Evolutionary conservation across 1,284 basidiomycete species (phyloP).

Genomic region (Tilletiaria anomala): DNA sequence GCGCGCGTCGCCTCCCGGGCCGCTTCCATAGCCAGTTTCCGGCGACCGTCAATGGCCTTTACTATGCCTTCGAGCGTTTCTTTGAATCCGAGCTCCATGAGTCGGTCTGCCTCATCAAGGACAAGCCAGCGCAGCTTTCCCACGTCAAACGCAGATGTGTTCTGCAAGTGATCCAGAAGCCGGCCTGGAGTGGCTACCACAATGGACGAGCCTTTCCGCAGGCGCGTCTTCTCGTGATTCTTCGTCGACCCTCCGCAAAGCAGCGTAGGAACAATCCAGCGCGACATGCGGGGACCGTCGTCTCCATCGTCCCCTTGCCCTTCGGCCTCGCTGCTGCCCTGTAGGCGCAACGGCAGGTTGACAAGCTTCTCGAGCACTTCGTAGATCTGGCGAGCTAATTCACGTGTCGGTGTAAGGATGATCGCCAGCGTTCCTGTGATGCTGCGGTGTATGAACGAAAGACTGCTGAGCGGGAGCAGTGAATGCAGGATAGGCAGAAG

Average conservation of each 20-base stretch:
- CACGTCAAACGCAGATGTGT: conserved; percentile 75
- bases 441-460: conserved; percentile 53
- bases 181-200: conserved; percentile 58
- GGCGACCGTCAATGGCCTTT: conserved; percentile 37
- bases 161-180: conserved; percentile 60
- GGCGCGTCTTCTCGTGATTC: conserved; percentile 57
- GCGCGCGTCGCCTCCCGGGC: too few species aligned
- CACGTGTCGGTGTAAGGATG: conserved; percentile 84
- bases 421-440: conserved; percentile 79
- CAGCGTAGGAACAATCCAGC: conserved; percentile 86
- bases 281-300: conserved; percentile 44
- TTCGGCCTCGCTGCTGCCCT: conserved; percentile 12
- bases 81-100: conserved; percentile 52
- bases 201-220: conserved; percentile 59
- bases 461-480: conserved; percentile 67
- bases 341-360: conserved; percentile 53
- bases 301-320: conserved; percentile 40
- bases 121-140: conserved; percentile 91
- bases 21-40: conserved; percentile 42
- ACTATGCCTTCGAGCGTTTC: conserved; percentile 57
- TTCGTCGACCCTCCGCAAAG: conserved; percentile 61
- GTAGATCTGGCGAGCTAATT: conserved; percentile 83
- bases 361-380: conserved; percentile 54
- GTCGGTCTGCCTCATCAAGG: conserved; percentile 86
- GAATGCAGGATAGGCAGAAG: conserved; percentile 90